A percentile compares a stretch with the other conserved stretches of the same genome.
Evolutionary conservation across 2,329 filamentous ascomycete species (phyloP).

Genomic region (Colletotrichum sp.): DNA sequence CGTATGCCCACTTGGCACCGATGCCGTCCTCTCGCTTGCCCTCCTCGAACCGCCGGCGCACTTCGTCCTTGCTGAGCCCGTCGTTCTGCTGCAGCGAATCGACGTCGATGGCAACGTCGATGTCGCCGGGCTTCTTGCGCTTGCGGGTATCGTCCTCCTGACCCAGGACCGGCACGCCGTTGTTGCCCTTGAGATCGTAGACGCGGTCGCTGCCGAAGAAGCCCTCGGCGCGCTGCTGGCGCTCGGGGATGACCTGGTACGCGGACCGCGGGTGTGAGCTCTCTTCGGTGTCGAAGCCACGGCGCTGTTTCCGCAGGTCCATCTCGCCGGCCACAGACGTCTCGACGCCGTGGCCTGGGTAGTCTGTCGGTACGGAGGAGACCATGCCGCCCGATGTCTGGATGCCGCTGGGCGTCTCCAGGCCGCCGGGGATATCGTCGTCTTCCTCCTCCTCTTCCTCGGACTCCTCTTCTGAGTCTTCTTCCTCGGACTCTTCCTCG

Average conservation of each 20-base stretch:
- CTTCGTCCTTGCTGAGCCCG: constrained; percentile 82
- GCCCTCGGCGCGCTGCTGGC: constrained; percentile 82
- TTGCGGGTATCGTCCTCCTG: constrained; percentile 79
- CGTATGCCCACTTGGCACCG: constrained; percentile 73
- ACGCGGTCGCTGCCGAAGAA: constrained; percentile 96
- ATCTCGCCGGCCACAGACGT: constrained; percentile 86
- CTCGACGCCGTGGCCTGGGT: constrained; percentile 69
- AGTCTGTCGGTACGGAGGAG: constrained; percentile 82
- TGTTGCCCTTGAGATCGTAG: constrained; percentile 78
- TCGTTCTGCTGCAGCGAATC: constrained; percentile 79
- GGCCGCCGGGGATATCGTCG: constrained; percentile 67
- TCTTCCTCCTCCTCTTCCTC: constrained; percentile 70
- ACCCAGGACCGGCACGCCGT: constrained; percentile 75
- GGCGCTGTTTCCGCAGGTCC: constrained; percentile 85
- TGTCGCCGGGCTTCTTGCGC: constrained; percentile 94
- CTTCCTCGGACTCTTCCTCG: constrained; percentile 77
- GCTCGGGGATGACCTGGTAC: constrained; percentile 90
- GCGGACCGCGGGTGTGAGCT: constrained; percentile 75
- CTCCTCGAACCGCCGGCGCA: constrained; percentile 81
- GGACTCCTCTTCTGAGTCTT: constrained; percentile 75
- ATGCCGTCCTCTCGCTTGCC: constrained; percentile 69
- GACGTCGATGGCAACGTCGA: constrained; percentile 90
- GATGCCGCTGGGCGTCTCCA: constrained; percentile 77
- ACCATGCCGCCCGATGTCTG: constrained; percentile 83
- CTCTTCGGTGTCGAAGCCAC: constrained; percentile 89